Conservation (phyloP, 805 yeast genomes). For the Candida insectalens region DNA sequence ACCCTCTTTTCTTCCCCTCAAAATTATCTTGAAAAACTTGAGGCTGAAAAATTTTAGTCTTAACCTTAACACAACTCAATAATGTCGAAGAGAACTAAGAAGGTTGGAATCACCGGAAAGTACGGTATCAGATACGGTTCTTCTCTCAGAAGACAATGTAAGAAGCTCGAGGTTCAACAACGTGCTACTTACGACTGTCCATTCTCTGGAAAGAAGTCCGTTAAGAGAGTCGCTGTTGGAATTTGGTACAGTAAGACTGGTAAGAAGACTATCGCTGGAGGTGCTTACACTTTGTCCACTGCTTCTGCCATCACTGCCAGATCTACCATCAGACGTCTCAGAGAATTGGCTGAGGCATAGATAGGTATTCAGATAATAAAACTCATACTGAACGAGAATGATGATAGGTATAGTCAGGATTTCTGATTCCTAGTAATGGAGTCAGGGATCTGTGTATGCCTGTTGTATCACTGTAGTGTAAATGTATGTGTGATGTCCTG, state of each 20-base stretch:
- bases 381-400: too few relatives aligned
- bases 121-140: conserved; percentile 99
- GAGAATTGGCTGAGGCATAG: conserved; percentile 99
- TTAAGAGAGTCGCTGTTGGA: conserved; percentile 96
- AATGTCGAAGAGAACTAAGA: conserved; percentile 99
- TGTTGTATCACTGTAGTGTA: conserved; percentile 2
- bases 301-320: conserved; percentile 99
- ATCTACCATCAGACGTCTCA: conserved; percentile 99
- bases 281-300: conserved; percentile 99
- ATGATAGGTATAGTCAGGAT: too few relatives aligned
- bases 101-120: conserved; percentile 99
- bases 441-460: background rate
- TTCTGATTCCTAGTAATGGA: too few relatives aligned
- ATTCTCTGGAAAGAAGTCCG: conserved; percentile 99
- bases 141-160: conserved; percentile 98
- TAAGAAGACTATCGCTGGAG: conserved; percentile 97
- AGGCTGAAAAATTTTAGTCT: background rate
- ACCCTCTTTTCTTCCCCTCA: conserved; percentile 26
- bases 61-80: conserved; percentile 6
- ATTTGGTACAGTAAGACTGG: conserved; percentile 97
- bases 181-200: conserved; percentile 99
- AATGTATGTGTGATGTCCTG: background rate
- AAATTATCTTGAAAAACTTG: background rate
- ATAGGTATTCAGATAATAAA: conserved; percentile 9
- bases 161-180: conserved; percentile 98